Evolutionary conservation across 176 grass and related monocot species (phyloP).

Genomic region (Cymbopogon citratus): DNA sequence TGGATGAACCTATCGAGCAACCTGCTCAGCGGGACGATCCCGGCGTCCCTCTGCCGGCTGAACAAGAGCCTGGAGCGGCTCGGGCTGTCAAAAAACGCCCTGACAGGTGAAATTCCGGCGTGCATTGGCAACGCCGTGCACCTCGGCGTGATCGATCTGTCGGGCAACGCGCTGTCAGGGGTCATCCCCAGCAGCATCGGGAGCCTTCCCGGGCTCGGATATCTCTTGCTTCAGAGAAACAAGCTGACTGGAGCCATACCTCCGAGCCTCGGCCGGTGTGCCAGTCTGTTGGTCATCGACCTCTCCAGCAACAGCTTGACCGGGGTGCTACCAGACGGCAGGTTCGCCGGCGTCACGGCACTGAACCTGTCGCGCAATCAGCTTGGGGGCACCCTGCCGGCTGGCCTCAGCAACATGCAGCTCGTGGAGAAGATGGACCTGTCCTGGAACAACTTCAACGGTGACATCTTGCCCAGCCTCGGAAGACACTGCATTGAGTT

Average conservation of each 20-base stretch:
- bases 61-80: constrained; percentile 39
- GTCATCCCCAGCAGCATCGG: constrained; percentile 55
- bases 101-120: constrained; percentile 42
- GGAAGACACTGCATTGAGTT: constrained; percentile 36
- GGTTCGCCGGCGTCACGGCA: constrained; percentile 33
- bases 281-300: constrained; percentile 35
- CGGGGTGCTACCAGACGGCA: constrained; percentile 39
- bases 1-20: constrained; percentile 74
- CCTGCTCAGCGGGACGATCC: constrained; percentile 50
- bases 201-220: neutral
- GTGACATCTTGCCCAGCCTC: constrained; percentile 32
- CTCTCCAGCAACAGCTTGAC: constrained; percentile 59
- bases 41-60: constrained; percentile 37
- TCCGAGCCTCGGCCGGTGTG: constrained; percentile 22
- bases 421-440: constrained; percentile 51
- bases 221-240: constrained; percentile 53
- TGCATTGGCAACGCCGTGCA: constrained; percentile 45
- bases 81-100: constrained; percentile 43
- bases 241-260: constrained; percentile 56
- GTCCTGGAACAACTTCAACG: constrained; percentile 65
- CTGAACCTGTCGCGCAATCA: constrained; percentile 77
- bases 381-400: constrained; percentile 48
- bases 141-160: constrained; percentile 61
- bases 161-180: constrained; percentile 47
- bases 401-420: constrained; percentile 45